Evolutionary conservation across 257 asterid species (phyloP).

Genomic region (Paulownia fortunei): DNA sequence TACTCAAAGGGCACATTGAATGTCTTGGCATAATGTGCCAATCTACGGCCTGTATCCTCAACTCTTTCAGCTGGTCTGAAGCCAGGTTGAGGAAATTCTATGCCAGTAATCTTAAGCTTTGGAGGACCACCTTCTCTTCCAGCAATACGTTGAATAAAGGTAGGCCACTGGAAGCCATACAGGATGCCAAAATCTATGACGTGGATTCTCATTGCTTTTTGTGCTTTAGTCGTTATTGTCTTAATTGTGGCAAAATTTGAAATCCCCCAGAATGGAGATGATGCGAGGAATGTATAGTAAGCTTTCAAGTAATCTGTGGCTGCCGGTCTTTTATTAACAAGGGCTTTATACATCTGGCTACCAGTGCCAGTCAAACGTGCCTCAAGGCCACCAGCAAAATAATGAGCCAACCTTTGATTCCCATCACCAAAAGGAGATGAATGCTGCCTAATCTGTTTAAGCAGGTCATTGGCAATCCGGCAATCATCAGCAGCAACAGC

Average conservation of each 20-base stretch:
- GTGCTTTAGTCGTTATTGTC: slow-evolving; percentile 44
- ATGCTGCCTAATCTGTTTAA: too few relatives aligned
- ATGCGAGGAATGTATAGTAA: slow-evolving; percentile 48
- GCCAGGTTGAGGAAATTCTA: slow-evolving; percentile 67
- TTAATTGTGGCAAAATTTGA: slow-evolving; percentile 42
- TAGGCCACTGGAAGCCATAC: too few relatives aligned
- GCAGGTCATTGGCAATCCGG: too few relatives aligned
- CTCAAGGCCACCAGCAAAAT: slow-evolving; percentile 50
- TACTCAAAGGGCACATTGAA: too few relatives aligned
- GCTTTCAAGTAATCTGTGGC: slow-evolving; percentile 55
- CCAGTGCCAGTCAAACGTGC: slow-evolving; percentile 62
- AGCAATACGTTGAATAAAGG: too few relatives aligned
- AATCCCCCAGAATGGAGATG: slow-evolving; percentile 51
- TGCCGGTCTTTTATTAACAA: slow-evolving; percentile 33
- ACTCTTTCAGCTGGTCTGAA: slow-evolving; percentile 59
- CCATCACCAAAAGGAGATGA: too few relatives aligned
- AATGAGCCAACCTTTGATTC: slow-evolving; percentile 54
- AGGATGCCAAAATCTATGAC: too few relatives aligned
- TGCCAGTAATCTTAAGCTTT: slow-evolving; percentile 53
- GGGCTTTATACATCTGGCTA: slow-evolving; percentile 47
- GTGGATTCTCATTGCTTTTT: too few relatives aligned
- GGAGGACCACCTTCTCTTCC: too few relatives aligned
- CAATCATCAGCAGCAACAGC: too few relatives aligned
- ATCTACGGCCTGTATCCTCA: slow-evolving; percentile 62
- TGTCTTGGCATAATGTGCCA: too few relatives aligned